A percentile compares a stretch with the other conserved stretches of the same genome.
Evolutionary conservation across 2,329 filamentous ascomycete species (phyloP).

Genomic region (Samsoniella hepiali): DNA sequence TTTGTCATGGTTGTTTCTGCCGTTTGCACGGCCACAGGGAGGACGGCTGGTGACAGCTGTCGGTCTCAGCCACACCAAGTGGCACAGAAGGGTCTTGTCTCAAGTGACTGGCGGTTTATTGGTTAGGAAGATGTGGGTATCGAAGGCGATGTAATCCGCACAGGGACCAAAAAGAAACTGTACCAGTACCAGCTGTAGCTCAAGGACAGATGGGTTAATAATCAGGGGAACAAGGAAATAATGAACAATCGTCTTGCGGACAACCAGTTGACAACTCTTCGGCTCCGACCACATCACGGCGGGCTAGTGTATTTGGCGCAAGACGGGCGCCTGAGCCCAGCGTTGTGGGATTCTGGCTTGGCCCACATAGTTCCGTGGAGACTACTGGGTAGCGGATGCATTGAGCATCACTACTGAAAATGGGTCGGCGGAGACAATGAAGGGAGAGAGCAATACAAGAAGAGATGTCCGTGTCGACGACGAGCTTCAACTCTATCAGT

Average conservation of each 20-base stretch:
- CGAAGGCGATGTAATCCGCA: background rate
- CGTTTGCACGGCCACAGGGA: background rate
- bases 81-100: background rate
- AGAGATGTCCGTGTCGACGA: background rate
- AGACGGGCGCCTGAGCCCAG: slow-evolving; percentile 5
- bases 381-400: background rate
- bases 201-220: background rate
- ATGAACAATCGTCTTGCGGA: no score
- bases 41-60: slow-evolving; percentile 1
- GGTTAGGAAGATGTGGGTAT: no score
- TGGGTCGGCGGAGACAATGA: background rate
- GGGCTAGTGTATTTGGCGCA: background rate
- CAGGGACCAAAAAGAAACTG: background rate
- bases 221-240: background rate
- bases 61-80: slow-evolving; percentile 9
- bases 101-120: background rate
- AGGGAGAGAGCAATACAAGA: background rate
- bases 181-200: background rate
- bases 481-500: no score
- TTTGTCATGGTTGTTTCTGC: background rate
- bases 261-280: background rate
- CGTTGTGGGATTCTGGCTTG: background rate
- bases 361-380: background rate
- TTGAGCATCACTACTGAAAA: no score
- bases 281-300: background rate